A percentile compares a stretch with the other conserved stretches of the same genome.
These are phyloP conservation scores for Dactylellina drechsleri DNA, from an alignment of 2,329 filamentous ascomycete genomes.

Conservation along the genomic window DNA sequence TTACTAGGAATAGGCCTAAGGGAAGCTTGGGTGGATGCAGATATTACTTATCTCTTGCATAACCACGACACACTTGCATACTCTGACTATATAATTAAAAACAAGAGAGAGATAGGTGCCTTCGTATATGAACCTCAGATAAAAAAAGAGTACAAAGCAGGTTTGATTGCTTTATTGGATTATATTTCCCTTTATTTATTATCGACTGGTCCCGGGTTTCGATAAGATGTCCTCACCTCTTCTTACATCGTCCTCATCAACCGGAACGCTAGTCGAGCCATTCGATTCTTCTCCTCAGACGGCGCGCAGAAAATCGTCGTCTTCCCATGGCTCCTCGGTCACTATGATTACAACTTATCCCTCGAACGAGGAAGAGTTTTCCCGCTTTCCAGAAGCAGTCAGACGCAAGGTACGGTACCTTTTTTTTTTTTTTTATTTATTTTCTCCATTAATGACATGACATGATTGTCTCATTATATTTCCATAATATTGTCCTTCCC, in stretches of 20 bases:
- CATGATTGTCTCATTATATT: constrained; percentile 44
- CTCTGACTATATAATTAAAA: constrained; percentile 16
- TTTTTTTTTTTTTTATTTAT: constrained; percentile 46
- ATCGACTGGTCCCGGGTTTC: constrained; percentile 16
- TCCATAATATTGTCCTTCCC: background rate
- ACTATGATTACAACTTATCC: constrained; percentile 55
- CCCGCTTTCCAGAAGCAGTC: constrained; percentile 68
- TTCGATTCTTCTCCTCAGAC: constrained; percentile 49
- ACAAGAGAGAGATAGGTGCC: background rate
- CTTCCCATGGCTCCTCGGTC: constrained; percentile 54
- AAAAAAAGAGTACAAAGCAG: constrained; percentile 6
- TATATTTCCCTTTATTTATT: constrained; percentile 22
- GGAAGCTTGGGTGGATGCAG: constrained; percentile 36
- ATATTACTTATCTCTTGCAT: constrained; percentile 54
- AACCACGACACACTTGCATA: constrained; percentile 54
- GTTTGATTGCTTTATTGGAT: constrained; percentile 38
- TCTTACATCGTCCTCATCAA: constrained; percentile 52
- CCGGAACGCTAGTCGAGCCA: constrained; percentile 51
- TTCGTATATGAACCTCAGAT: constrained; percentile 52
- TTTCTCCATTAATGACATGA: background rate
- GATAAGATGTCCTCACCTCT: constrained; percentile 49
- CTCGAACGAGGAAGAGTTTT: constrained; percentile 62
- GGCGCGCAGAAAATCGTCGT: constrained; percentile 49
- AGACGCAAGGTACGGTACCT: constrained; percentile 68
- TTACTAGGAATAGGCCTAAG: constrained; percentile 43